Evolutionary conservation across 169 alveolate genomes (phyloP).

Genomic region (Theileria annulata): DNA sequence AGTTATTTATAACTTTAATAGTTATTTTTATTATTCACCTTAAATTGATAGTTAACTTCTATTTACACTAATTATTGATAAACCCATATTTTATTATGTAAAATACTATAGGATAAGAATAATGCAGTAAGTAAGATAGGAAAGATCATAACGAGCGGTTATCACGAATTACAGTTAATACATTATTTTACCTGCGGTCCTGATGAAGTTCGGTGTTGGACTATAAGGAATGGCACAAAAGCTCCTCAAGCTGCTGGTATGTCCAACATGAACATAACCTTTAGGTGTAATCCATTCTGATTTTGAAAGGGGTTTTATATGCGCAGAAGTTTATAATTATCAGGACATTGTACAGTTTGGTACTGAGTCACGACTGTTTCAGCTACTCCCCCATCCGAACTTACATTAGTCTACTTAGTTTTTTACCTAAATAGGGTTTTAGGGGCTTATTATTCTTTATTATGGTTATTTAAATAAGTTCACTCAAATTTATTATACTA

Average conservation of each 20-base stretch:
- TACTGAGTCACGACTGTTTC: too few species aligned
- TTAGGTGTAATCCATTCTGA: constrained; percentile 91
- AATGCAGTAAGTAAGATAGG: constrained; percentile 87
- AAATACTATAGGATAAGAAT: constrained; percentile 66
- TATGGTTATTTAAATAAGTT: too few species aligned
- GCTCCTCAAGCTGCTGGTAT: constrained; percentile 95
- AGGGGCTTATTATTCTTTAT: not conserved
- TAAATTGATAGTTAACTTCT: constrained; percentile 6
- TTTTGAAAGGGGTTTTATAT: constrained; percentile 98
- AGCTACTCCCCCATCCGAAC: too few species aligned
- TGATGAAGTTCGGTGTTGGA: constrained; percentile 99
- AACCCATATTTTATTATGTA: too few species aligned
- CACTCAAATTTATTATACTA: too few species aligned
- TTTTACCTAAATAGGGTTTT: too few species aligned
- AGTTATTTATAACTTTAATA: not conserved
- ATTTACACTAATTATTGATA: too few species aligned
- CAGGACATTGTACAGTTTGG: constrained; percentile 86
- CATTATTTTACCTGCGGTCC: constrained; percentile 99
- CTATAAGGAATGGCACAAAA: constrained; percentile 92
- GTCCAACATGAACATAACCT: not conserved
- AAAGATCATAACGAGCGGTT: constrained; percentile 95
- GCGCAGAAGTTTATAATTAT: constrained; percentile 95
- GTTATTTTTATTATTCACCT: not conserved
- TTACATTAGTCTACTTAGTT: too few species aligned
- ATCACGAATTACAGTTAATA: constrained; percentile 89